These are phyloP conservation scores for Ophiostoma fasciatum DNA, from an alignment of 2,329 filamentous ascomycete species.

Conservation along the genomic window DNA sequence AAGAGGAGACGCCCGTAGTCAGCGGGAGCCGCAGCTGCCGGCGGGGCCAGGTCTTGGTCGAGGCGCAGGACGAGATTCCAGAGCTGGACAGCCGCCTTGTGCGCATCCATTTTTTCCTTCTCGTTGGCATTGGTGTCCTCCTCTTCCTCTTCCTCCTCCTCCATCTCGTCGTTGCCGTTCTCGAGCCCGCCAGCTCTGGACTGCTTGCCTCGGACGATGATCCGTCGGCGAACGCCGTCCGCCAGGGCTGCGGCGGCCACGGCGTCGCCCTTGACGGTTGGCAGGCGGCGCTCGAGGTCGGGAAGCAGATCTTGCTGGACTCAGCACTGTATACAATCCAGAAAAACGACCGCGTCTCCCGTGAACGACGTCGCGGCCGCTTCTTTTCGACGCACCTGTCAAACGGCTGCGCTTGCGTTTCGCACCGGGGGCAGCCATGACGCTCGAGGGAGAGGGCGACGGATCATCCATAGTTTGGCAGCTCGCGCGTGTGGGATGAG, in stretches of 20 bases:
- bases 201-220: background rate
- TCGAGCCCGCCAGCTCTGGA: too few relatives aligned
- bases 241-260: slow-evolving; percentile 4
- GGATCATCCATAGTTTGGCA: too few relatives aligned
- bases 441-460: too few relatives aligned
- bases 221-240: slow-evolving; percentile 1
- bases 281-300: slow-evolving; percentile 6
- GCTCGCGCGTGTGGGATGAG: too few relatives aligned
- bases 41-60: background rate
- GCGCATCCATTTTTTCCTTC: background rate
- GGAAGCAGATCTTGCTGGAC: background rate
- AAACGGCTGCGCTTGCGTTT: slow-evolving; percentile 6
- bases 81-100: slow-evolving; percentile 4
- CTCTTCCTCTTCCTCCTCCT: too few relatives aligned
- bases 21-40: slow-evolving; percentile 7
- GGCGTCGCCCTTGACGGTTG: slow-evolving; percentile 4
- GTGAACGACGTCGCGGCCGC: too few relatives aligned
- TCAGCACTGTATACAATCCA: too few relatives aligned
- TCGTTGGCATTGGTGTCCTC: background rate
- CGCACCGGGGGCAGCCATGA: background rate
- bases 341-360: too few relatives aligned
- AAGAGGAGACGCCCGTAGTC: slow-evolving; percentile 20
- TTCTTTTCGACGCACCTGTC: too few relatives aligned
- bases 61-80: slow-evolving; percentile 9
- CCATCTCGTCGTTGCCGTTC: background rate